These are phyloP conservation scores for Centaurea solstitialis DNA, from an alignment of 129 eudicot genomes.

Conservation along the genomic window DNA sequence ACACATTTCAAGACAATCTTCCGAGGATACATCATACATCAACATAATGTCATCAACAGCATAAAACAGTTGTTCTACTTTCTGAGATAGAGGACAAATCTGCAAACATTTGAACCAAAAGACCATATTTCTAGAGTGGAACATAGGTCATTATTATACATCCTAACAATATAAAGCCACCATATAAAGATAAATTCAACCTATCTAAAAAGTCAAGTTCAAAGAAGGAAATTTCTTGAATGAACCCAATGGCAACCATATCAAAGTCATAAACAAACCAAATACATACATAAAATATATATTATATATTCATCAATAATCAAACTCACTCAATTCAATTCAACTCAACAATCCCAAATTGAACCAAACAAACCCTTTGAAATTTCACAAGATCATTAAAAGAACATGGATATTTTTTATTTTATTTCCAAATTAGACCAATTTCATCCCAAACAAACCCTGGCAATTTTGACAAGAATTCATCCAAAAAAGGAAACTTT, in stretches of 20 bases:
- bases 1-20: neutral
- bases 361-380: slow-evolving; percentile 13
- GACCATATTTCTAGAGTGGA: neutral
- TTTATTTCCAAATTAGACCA: slow-evolving; percentile 17
- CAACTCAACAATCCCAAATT: slow-evolving; percentile 11
- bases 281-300: slow-evolving; percentile 4
- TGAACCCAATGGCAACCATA: slow-evolving; percentile 4
- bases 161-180: neutral
- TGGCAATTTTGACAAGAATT: neutral
- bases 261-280: slow-evolving; percentile 20
- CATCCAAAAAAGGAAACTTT: neutral
- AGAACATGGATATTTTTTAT: neutral
- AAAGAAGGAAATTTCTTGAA: slow-evolving; percentile 16
- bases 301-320: slow-evolving; percentile 1
- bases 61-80: neutral
- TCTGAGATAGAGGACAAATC: neutral
- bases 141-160: neutral
- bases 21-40: neutral
- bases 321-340: neutral
- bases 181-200: neutral
- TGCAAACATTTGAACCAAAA: neutral
- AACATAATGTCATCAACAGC: neutral
- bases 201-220: neutral
- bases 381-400: slow-evolving; percentile 6
- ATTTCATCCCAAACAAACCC: slow-evolving; percentile 1